Evolutionary conservation across 2,329 filamentous ascomycete genomes (phyloP), one percentile per base, ranked within the genome.

Genomic region (Aureobasidium sp.): DNA sequence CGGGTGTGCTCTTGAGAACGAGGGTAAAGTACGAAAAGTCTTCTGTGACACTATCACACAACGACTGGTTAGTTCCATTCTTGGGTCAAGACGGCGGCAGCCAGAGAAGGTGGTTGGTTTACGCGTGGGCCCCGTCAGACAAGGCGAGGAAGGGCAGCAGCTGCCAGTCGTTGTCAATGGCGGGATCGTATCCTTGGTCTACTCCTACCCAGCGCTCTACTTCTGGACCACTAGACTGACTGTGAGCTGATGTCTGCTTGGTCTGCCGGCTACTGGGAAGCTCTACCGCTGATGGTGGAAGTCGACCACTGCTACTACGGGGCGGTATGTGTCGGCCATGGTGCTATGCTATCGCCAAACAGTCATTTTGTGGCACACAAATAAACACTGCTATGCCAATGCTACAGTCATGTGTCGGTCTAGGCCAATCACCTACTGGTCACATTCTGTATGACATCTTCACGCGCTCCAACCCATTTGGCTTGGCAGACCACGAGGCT

Each of bases 11-110:
- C 50, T 86, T 85, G 33, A 72, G 64, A 15, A 72, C 70, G 47
- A 99, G 85, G 9, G 93, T 97, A 74, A 99, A 99, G 78, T 99
- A 99, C 57, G 92, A 97, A 79, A 97, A 99, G 77, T 97, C 94
- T 77, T 99, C 94, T 62, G 88, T 88, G 24, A 90, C 87, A 61
- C 90, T 94, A 70, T 37, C 5, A 9, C 3, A 7, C 12, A 9
- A 33, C 22, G 8, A 11, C 17, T 49, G 22, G 27, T 50, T 37
- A 50, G 45, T n/a, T n/a, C 31, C n/a, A 27, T 31, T 47, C 37
- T 44, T 47, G 44, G 11, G 9, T 53, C 37, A 60, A 62, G 58
- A 42, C 15, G 31, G 27, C 27, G n/a, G 54, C 40, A 12, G 12
- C 29, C 31, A 19, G 24, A 50, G 17, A 33, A 33, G 19, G 33